Evolutionary conservation across 192 early-diverging fungal genomes (phyloP).

Genomic region (Linnemannia schmuckeri): DNA sequence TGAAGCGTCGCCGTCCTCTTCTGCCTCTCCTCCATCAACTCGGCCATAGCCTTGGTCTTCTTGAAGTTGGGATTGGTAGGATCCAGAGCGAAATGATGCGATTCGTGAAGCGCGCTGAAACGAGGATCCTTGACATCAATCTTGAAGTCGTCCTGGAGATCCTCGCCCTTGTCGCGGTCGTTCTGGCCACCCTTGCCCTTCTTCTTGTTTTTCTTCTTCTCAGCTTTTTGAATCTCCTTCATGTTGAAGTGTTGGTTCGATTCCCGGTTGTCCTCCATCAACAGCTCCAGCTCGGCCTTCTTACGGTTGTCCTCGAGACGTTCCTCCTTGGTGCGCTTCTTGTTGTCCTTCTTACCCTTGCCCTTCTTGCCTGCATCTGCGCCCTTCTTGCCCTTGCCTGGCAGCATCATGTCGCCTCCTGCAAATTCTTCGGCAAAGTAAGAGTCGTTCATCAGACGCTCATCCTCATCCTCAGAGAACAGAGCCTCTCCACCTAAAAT

Average conservation of each 20-base stretch:
- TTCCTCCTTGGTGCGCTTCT: conserved; percentile 71
- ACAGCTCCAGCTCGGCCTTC: conserved; percentile 86
- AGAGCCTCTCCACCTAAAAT: conserved; percentile 60
- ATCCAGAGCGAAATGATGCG: conserved; percentile 94
- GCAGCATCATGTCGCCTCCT: conserved; percentile 43
- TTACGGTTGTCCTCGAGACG: conserved; percentile 68
- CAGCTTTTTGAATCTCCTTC: conserved; percentile 86
- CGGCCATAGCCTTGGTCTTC: conserved; percentile 85
- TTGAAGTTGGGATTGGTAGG: conserved; percentile 94
- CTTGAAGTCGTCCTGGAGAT: conserved; percentile 85
- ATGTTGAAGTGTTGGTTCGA: conserved; percentile 87
- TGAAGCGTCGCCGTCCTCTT: conserved; percentile 37
- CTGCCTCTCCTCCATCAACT: conserved; percentile 72
- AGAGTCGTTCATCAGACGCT: conserved; percentile 58
- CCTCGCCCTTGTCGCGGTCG: conserved; percentile 62
- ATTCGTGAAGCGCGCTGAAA: conserved; percentile 83
- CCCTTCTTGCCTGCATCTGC: conserved; percentile 35
- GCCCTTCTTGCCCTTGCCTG: conserved; percentile 54
- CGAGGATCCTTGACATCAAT: conserved; percentile 89
- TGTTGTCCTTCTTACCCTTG: conserved; percentile 60
- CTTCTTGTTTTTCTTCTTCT: conserved; percentile 76
- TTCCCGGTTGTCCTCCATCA: conserved; percentile 78
- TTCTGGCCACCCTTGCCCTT: conserved; percentile 54
- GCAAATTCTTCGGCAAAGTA: conserved; percentile 59
- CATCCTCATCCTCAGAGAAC: conserved; percentile 70